Base-by-base conservation (phyloP, 139 green algal species). In the Yamagishiella unicocca region DNA sequence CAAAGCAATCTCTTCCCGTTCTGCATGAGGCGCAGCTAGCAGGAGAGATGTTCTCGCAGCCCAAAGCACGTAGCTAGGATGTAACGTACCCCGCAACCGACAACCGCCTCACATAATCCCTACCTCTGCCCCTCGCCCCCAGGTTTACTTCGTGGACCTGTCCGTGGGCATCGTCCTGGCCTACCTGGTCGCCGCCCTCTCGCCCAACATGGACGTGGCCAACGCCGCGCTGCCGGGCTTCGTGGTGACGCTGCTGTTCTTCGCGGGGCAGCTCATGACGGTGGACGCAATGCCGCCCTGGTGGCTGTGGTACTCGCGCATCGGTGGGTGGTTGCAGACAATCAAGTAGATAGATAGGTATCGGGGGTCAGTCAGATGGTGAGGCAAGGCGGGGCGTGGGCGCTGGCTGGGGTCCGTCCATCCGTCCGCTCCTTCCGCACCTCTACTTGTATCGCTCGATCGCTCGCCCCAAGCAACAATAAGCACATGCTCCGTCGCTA, bases 141-240 rank as follows among this genome's bases (percentile, higher is more conserved):
- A 83, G 75, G 76, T 72, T 24, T 89, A 93, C 90, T 91, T 88
- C 29, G 37, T 81, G 40, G 90, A 86, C 27, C 82, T 92, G n/a
- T 61, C 43, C 7, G 86, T 89, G 24, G 90, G 90, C 33, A 90
- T 93, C 40, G 92, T 93, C 53, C 91, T 96, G 77, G 94, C 92
- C 1, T 97, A 96, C 85, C 84, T 90, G 24, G 58, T 96, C 27
- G 95, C 93, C 5, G 91, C 95, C 1, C 33, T 98, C 1, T 92
- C 90, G 0, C 95, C 95, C 55, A 97, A 92, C 71, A 95, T 98
- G 93, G 96, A 97, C 54, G 91, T 96, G 0, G 95, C 96, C n/a
- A 98, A 98, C 84, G 93, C 93, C 1, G 84, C 88, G 46, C 35
- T 72, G 35, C 70, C 62, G 7, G 80, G 68, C 3, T 95, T 94